phyloP scores from a whole-genome alignment of 768 basidiomycete genomes.

The Auricularia heimuer region DNA sequence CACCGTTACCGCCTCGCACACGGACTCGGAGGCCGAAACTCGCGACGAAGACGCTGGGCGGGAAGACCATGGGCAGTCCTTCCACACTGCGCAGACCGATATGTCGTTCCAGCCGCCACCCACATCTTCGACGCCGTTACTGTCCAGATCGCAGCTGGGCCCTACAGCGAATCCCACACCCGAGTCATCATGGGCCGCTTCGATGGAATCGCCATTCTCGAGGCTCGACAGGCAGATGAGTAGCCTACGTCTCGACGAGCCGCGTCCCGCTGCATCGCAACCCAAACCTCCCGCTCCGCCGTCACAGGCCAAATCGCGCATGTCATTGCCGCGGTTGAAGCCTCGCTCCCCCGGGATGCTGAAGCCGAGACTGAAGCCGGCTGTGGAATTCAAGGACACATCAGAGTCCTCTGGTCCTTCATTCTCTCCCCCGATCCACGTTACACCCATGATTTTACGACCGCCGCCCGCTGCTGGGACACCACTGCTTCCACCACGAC shows the following conservation, averaged over 20 bases:
- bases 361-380: slow-evolving; percentile 2
- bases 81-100: slow-evolving; percentile 61
- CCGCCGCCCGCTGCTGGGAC: slow-evolving; percentile 14
- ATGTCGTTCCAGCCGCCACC: slow-evolving; percentile 74
- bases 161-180: slow-evolving; percentile 26
- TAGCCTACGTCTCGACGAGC: slow-evolving; percentile 40
- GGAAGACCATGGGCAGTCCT: slow-evolving; percentile 52
- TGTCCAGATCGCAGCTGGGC: slow-evolving; percentile 27
- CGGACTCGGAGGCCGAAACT: slow-evolving; percentile 17
- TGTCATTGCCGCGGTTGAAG: neutral
- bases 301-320: neutral
- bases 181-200: slow-evolving; percentile 59
- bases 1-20: slow-evolving; percentile 11
- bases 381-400: slow-evolving; percentile 13
- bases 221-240: slow-evolving; percentile 55
- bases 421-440: slow-evolving; percentile 15
- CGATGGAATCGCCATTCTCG: slow-evolving; percentile 65
- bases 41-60: slow-evolving; percentile 19
- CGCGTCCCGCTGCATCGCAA: neutral
- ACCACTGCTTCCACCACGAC: slow-evolving; percentile 2
- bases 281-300: neutral
- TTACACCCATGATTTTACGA: neutral
- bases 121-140: slow-evolving; percentile 21
- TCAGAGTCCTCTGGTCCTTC: slow-evolving; percentile 1
- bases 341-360: neutral